Conservation (phyloP, 106 monocot genomes). For the Alisma plantagoaquatica region DNA sequence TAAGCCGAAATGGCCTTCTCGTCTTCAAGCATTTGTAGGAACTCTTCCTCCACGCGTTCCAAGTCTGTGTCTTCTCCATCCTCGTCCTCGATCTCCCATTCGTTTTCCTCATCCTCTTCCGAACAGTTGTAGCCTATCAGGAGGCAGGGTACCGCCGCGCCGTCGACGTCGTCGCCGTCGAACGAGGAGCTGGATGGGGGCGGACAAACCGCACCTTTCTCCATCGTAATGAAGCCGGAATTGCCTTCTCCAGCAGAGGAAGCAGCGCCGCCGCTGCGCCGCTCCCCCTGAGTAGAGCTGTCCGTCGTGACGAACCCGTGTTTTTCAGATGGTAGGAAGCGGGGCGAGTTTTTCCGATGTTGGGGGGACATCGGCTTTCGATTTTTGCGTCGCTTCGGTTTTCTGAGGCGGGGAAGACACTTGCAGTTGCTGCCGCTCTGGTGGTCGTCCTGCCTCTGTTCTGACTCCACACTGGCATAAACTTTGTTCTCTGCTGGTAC, state of each 20-base stretch:
- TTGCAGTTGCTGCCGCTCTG: constrained; percentile 11
- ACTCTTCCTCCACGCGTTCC: constrained; percentile 40
- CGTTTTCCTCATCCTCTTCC: constrained; percentile 27
- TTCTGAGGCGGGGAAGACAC: constrained; percentile 32
- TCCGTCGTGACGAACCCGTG: too few species aligned
- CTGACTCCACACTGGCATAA: background rate
- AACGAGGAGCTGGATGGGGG: background rate
- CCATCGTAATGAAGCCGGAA: constrained; percentile 37
- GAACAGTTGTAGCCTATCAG: background rate
- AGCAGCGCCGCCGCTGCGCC: too few species aligned
- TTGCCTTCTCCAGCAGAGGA: too few species aligned
- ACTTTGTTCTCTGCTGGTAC: background rate
- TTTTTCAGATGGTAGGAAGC: too few species aligned
- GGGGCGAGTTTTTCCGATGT: constrained; percentile 13
- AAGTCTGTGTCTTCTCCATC: constrained; percentile 8
- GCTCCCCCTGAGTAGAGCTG: too few species aligned
- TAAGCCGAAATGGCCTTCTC: constrained; percentile 11
- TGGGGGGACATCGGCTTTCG: background rate
- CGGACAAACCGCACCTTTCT: constrained; percentile 16
- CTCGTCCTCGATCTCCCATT: constrained; percentile 18
- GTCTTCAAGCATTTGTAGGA: constrained; percentile 29
- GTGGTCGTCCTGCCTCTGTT: constrained; percentile 4
- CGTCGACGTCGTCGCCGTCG: constrained; percentile 16
- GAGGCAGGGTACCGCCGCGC: background rate
- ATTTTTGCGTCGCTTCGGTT: constrained; percentile 8